Evolutionary conservation across 2,329 filamentous ascomycete genomes (phyloP).

Genomic region (Esteya vermicola): DNA sequence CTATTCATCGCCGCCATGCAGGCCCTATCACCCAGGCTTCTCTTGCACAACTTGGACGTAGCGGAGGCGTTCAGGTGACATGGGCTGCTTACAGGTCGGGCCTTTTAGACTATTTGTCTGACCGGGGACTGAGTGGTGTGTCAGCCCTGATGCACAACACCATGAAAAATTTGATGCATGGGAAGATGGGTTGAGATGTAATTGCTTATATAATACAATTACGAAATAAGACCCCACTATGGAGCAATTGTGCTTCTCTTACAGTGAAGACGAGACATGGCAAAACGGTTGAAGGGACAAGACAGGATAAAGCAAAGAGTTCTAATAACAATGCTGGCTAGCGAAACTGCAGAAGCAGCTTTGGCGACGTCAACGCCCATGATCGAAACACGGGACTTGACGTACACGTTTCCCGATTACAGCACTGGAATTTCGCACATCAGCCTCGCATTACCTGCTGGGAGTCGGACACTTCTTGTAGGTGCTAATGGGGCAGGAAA

Average conservation of each 20-base stretch:
- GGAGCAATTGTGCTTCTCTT: no score
- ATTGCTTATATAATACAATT: no score
- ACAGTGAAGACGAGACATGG: no score
- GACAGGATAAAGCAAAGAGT: no score
- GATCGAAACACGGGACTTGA: constrained; percentile 62
- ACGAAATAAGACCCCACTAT: no score
- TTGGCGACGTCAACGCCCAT: constrained; percentile 27
- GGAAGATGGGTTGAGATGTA: constrained; percentile 5
- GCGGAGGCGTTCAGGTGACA: constrained; percentile 49
- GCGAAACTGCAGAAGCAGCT: not conserved
- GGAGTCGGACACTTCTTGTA: constrained; percentile 79
- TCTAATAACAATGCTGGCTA: not conserved
- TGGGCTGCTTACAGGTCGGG: constrained; percentile 65
- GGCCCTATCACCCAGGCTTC: constrained; percentile 58
- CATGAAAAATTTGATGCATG: constrained; percentile 57
- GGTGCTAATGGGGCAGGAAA: constrained; percentile 97
- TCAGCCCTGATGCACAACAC: constrained; percentile 64
- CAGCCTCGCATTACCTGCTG: constrained; percentile 60
- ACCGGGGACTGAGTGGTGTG: constrained; percentile 49
- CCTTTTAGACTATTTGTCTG: constrained; percentile 55
- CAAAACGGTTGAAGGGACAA: no score
- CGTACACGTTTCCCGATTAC: constrained; percentile 80
- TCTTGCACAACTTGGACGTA: constrained; percentile 44
- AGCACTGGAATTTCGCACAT: constrained; percentile 65
- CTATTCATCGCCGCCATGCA: constrained; percentile 36